phyloP scores from a whole-genome alignment of 2,329 filamentous ascomycete genomes.

The Ophiocordyceps camponoti-rufipedis region DNA sequence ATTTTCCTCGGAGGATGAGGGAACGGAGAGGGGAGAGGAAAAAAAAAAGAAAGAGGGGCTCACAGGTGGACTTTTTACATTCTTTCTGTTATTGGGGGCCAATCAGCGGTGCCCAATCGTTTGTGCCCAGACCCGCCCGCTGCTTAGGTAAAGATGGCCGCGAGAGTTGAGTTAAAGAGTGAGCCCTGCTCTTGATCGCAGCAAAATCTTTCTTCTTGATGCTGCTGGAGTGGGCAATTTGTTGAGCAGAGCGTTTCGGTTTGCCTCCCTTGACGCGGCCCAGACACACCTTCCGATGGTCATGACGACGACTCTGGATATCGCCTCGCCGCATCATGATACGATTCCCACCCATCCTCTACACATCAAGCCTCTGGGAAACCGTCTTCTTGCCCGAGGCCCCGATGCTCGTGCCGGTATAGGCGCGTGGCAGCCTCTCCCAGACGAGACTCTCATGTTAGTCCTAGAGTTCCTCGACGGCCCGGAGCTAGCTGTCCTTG shows the following conservation, averaged over 20 bases:
- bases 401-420: slow-evolving; percentile 48
- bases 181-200: not conserved
- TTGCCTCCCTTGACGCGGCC: no score
- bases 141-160: not conserved
- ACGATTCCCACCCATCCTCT: slow-evolving; percentile 64
- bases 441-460: slow-evolving; percentile 64
- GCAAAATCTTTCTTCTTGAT: no score
- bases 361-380: slow-evolving; percentile 72
- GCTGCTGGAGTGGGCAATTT: no score
- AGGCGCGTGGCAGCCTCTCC: slow-evolving; percentile 48
- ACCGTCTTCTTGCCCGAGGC: slow-evolving; percentile 50
- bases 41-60: slow-evolving; percentile 18
- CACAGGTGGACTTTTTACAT: slow-evolving; percentile 14
- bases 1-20: slow-evolving; percentile 12
- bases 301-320: no score
- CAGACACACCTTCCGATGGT: no score
- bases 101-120: slow-evolving; percentile 4
- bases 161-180: not conserved
- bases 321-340: no score
- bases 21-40: slow-evolving; percentile 16
- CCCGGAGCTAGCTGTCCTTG: slow-evolving; percentile 42
- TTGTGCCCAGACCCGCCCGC: slow-evolving; percentile 2
- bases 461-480: slow-evolving; percentile 61
- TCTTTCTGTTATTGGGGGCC: slow-evolving; percentile 10
- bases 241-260: no score